These are phyloP conservation scores for Torulaspora pretoriensis DNA, from an alignment of 1,139 yeast genomes.

Conservation along the genomic window DNA sequence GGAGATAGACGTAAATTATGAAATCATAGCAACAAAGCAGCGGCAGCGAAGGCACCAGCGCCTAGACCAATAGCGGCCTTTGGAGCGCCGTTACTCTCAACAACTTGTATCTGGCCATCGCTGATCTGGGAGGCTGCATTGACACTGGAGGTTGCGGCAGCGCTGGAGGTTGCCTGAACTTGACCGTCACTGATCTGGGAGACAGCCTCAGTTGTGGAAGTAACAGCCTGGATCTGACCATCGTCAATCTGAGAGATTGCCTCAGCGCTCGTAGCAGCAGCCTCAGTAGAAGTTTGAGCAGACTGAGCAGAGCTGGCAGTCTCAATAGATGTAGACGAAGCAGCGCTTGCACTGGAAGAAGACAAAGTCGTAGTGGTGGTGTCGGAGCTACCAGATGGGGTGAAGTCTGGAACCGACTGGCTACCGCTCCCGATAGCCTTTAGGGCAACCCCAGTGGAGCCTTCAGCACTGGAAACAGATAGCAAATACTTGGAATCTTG, in stretches of 20 bases:
- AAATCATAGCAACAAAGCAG: conserved; percentile 17
- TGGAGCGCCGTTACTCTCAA: conserved; percentile 12
- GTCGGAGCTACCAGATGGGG: conserved; percentile 7
- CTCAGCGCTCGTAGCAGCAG: conserved; percentile 35
- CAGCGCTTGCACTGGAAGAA: not conserved
- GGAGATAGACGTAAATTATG: not conserved
- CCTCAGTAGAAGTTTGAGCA: conserved; percentile 5
- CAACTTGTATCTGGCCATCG: conserved; percentile 39
- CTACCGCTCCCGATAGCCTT: conserved; percentile 13
- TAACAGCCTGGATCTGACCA: conserved; percentile 41
- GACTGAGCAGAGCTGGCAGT: not conserved
- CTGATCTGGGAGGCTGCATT: conserved; percentile 41
- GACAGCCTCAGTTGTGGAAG: not conserved
- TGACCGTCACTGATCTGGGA: conserved; percentile 1
- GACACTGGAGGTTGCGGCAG: conserved; percentile 31
- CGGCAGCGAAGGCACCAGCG: conserved; percentile 22
- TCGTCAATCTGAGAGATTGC: conserved; percentile 41
- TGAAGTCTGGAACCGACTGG: conserved; percentile 10
- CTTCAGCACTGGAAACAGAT: conserved; percentile 3
- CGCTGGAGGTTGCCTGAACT: not conserved
- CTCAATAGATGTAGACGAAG: not conserved
- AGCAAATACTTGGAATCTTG: conserved; percentile 7
- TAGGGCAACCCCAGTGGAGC: conserved; percentile 8
- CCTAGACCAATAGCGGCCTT: conserved; percentile 19
- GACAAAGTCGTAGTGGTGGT: conserved; percentile 5